These are phyloP conservation scores for Aureobasidium sp. DNA, from an alignment of 2,329 filamentous ascomycete genomes.

Conservation along the genomic window DNA sequence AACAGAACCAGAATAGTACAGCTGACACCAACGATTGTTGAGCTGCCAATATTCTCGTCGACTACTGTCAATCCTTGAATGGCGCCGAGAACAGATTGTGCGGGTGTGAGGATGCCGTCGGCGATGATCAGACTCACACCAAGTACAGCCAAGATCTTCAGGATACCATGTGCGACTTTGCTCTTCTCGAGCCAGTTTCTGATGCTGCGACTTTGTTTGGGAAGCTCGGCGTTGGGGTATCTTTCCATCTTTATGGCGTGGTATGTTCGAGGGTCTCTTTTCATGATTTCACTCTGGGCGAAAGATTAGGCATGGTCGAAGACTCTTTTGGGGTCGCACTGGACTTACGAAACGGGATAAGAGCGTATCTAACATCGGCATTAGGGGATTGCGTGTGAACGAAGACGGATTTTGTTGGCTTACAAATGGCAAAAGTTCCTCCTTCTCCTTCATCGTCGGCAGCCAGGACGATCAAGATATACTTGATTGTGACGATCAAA, in stretches of 20 bases:
- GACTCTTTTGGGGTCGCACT: background rate
- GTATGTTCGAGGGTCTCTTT: constrained; percentile 48
- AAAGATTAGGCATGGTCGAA: background rate
- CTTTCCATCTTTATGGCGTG: constrained; percentile 52
- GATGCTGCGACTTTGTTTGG: constrained; percentile 42
- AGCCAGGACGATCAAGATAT: constrained; percentile 54
- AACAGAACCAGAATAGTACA: constrained; percentile 57
- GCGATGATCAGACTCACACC: constrained; percentile 60
- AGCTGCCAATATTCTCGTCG: constrained; percentile 44
- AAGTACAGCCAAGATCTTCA: constrained; percentile 56
- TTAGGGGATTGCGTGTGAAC: background rate
- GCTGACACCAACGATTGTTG: constrained; percentile 53
- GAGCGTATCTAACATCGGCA: constrained; percentile 39
- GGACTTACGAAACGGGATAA: constrained; percentile 48
- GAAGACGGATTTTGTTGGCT: background rate
- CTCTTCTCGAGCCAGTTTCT: constrained; percentile 52
- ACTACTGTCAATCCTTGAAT: constrained; percentile 55
- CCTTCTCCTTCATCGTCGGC: constrained; percentile 66
- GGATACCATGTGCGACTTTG: constrained; percentile 38
- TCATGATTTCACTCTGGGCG: constrained; percentile 47
- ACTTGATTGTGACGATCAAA: constrained; percentile 62
- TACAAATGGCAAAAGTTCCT: constrained; percentile 55
- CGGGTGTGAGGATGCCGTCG: constrained; percentile 59
- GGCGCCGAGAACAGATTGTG: constrained; percentile 61
- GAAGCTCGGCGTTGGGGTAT: constrained; percentile 48